Percentiles rank a stretch among this genome's conserved stretches.
Evolutionary conservation across 2,329 filamentous ascomycete genomes (phyloP).

Genomic region (Aspergillus calidoustus): DNA sequence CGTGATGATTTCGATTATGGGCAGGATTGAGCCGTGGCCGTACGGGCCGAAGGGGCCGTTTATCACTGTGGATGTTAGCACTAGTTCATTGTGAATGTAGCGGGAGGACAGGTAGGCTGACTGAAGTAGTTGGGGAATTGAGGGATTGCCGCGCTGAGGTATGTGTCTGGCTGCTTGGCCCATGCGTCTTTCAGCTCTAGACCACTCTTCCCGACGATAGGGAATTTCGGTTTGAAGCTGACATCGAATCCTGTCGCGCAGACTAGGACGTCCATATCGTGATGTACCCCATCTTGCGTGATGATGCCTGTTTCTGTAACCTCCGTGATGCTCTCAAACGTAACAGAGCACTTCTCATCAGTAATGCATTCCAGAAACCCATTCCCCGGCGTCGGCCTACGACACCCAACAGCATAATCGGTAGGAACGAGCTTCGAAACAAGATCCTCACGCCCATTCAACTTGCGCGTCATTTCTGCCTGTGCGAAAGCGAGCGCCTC

Average conservation of each 20-base stretch:
- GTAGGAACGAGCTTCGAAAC: slow-evolving; percentile 40
- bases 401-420: slow-evolving; percentile 45
- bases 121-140: not conserved
- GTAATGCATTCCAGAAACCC: slow-evolving; percentile 64
- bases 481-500: slow-evolving; percentile 33
- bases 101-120: not conserved
- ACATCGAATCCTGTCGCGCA: slow-evolving; percentile 33
- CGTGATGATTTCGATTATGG: slow-evolving; percentile 28
- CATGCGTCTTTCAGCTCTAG: not conserved
- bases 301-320: slow-evolving; percentile 33
- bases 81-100: not conserved
- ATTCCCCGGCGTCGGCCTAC: slow-evolving; percentile 49
- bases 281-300: slow-evolving; percentile 31
- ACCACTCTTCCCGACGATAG: slow-evolving; percentile 27
- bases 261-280: slow-evolving; percentile 36
- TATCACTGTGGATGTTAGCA: not conserved
- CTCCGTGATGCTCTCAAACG: slow-evolving; percentile 57
- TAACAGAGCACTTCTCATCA: slow-evolving; percentile 63
- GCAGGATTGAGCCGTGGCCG: slow-evolving; percentile 33
- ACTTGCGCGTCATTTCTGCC: not conserved
- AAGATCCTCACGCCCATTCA: slow-evolving; percentile 34
- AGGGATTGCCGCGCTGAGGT: not conserved
- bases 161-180: not conserved
- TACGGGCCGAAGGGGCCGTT: slow-evolving; percentile 29
- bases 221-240: not conserved